phyloP scores from a whole-genome alignment of 2,329 filamentous ascomycete genomes.

The Pseudogymnoascus sp. region DNA sequence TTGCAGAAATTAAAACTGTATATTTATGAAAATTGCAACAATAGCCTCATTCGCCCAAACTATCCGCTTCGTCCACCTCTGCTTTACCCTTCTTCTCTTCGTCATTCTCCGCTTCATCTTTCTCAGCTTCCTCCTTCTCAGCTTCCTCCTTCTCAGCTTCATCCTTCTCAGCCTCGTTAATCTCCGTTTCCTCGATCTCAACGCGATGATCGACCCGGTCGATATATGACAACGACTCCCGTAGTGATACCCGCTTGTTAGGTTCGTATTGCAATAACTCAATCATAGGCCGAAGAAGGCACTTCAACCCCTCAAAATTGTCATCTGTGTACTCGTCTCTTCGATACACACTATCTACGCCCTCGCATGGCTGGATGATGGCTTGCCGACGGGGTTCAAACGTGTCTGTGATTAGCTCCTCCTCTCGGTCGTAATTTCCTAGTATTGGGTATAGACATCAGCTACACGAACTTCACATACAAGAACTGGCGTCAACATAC shows the following conservation, averaged over 20 bases:
- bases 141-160: not conserved
- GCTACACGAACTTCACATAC: not conserved
- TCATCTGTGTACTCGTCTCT: not conserved
- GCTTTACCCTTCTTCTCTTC: not conserved
- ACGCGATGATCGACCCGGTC: not conserved
- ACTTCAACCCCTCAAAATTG: not conserved
- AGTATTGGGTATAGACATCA: not conserved
- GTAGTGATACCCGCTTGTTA: not conserved
- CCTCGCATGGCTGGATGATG: not conserved
- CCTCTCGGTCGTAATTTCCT: not conserved
- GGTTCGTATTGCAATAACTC: not conserved
- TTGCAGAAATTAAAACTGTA: not conserved
- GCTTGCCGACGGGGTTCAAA: not conserved
- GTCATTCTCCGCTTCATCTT: not conserved
- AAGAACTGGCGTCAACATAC: not conserved
- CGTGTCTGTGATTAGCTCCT: not conserved
- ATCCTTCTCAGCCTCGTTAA: not conserved
- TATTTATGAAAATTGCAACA: not conserved
- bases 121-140: not conserved
- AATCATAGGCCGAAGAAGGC: not conserved
- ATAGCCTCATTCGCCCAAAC: not conserved
- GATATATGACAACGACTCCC: not conserved
- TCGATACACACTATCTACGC: not conserved
- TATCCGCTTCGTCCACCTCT: not conserved
- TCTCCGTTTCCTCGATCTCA: not conserved